Evolutionary conservation across 192 early-diverging fungal species (phyloP), one percentile per base, ranked within the genome.

Genomic region (Gryganskiella cystojenkinii): DNA sequence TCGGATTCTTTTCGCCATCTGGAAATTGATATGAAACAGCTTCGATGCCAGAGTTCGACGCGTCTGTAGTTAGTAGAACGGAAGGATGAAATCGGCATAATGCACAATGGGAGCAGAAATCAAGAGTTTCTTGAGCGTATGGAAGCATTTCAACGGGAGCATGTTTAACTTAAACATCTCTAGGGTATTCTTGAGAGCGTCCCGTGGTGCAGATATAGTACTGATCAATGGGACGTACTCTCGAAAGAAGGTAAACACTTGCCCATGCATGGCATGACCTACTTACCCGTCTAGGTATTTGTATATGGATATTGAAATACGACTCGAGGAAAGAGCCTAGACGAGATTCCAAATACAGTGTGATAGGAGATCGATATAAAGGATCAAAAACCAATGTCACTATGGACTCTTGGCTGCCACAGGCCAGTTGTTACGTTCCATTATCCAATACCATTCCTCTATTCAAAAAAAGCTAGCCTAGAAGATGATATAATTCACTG

Each of bases 21-120:
- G 60, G 46, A 20, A 61, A 34, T 30, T 81, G 80, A 43, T 59
- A 76, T 15, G 54, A 20, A 1, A 80, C 78, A 0, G 54, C 74
- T 1, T 62, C 78, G 3, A 80, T 80, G 0, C 78, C 78, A 5
- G 19, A 24, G 9, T 71, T 59, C 10, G 78, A 80, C 5, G 78
- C 78, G 22, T 80, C 78, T 22, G 75, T 80, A 0, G 64, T 56
- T 0, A 80, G 1, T 47, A 42, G 40, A 80, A 80, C 4, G 67
- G 60, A 4, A n/a, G 11, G 7, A 2, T 45, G 28, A 31, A 57
- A 40, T 14, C 53, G 3, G 15, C 75, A 63, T 49, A 51, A 37
- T 4, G 25, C 30, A n/a, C 70, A 19, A 42, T 31, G 1, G 51
- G 63, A 46, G 63, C 56, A 37, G 14, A 9, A 1, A 22, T 22